Conservation (phyloP, 2,329 filamentous ascomycete species). For the Hypoxylon rubiginosum region DNA sequence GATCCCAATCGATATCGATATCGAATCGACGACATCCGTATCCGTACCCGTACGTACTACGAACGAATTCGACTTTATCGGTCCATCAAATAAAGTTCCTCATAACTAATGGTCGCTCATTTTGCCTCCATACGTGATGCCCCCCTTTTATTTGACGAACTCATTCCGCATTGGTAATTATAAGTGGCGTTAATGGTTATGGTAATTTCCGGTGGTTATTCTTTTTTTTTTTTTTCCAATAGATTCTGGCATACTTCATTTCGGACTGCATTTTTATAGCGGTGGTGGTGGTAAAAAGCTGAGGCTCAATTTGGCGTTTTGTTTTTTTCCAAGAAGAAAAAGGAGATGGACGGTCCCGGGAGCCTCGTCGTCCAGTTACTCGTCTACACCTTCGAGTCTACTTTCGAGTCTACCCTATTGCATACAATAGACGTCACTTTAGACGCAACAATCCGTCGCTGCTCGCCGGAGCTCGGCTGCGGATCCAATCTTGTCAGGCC, state of each 20-base stretch:
- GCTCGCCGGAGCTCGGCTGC: conserved; percentile 3
- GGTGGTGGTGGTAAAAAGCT: conserved; percentile 51
- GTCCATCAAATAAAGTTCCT: conserved; percentile 10
- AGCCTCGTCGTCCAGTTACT: conserved; percentile 36
- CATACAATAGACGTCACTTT: conserved; percentile 33
- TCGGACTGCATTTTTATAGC: conserved; percentile 50
- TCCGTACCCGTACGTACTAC: conserved; percentile 5
- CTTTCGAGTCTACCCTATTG: conserved; percentile 23
- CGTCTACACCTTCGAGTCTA: conserved; percentile 29
- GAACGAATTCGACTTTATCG: conserved; percentile 16
- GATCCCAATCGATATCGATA: conserved; percentile 7
- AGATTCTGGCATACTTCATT: conserved; percentile 48
- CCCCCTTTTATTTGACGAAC: conserved; percentile 43
- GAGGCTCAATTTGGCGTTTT: conserved; percentile 50
- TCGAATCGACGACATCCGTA: conserved; percentile 4
- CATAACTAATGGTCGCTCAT: conserved; percentile 15
- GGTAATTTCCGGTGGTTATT: conserved; percentile 43
- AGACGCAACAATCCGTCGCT: conserved; percentile 6
- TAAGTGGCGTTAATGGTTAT: conserved; percentile 49
- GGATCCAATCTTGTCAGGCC: neutral
- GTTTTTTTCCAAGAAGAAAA: conserved; percentile 42
- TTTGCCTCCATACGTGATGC: conserved; percentile 30
- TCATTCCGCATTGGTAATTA: conserved; percentile 46
- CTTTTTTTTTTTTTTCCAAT: conserved; percentile 45
- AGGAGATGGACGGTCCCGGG: conserved; percentile 37